Base-by-base conservation (phyloP, 208 protist species). In the Baffinella frigidus region DNA sequence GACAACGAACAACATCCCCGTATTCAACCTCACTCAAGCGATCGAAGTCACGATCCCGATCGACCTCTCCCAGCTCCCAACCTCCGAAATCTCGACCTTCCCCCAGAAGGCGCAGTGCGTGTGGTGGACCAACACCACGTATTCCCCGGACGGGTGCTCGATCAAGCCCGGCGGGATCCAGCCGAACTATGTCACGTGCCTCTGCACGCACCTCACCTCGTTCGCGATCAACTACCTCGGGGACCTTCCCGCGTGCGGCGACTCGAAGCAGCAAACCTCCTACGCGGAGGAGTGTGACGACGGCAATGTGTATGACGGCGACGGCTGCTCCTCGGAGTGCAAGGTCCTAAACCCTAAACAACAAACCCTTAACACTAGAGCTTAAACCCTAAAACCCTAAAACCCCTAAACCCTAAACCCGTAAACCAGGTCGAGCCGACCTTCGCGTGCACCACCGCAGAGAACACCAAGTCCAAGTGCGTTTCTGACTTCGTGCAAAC, bases 191-290 rank as follows among this genome's bases (percentile, higher is more conserved):
- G 68, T 74, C 3, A 74, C 68, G 38, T 84, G 74, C 74, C 14
- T 43, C 20, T 84, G 74, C 44, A 84, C 74, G 2, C 74, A 84
- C 61, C 44, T 84, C 41, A 84, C 74, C 9, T 39, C 61, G 74
- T 84, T 84, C n/a, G 74, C 74, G 38, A 84, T 84, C 74, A 74
- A 74, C 41, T 35, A 74, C 38, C 33, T 43, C 68, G 41, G 5
- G 24, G 41, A 35, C 68, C 33, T 45, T 38, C 11, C 38, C 20
- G 68, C 68, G 3, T 74, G 68, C 38, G 68, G 68, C n/a, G 68
- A 74, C 38, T 24, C 33, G 7, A 43, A 45, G 68, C 5, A 43
- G 17, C 24, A 74, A 24, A 24, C 38, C 33, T n/a, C n/a, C n/a
- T n/a, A n/a, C n/a, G 68, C 24, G 0, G 68, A 74, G 41, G 68